These are phyloP conservation scores for Schizosaccharomyces cryophilus DNA, from an alignment of 805 yeast species.

Conservation along the genomic window DNA sequence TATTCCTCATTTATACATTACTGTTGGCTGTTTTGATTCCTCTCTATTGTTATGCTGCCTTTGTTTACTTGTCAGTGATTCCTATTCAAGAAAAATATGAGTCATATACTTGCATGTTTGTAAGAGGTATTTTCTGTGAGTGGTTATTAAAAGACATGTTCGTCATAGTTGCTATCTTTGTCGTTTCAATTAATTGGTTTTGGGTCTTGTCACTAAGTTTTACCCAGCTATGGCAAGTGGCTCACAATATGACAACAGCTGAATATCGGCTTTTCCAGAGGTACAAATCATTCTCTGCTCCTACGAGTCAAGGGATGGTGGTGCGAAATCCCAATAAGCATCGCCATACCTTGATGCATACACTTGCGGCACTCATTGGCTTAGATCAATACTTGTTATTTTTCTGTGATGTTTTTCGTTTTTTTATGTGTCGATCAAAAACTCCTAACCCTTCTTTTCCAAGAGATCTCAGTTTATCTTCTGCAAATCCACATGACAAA, in stretches of 20 bases:
- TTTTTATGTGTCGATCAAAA: neutral
- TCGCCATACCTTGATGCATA: neutral
- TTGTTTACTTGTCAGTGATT: neutral
- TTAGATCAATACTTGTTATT: neutral
- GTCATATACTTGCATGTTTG: neutral
- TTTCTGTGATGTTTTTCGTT: neutral
- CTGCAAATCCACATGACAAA: neutral
- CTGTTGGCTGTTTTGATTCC: neutral
- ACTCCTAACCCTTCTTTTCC: neutral
- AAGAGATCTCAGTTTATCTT: neutral
- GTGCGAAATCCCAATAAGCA: neutral
- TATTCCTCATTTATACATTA: neutral
- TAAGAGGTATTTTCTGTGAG: neutral
- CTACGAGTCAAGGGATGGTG: neutral
- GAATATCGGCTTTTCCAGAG: neutral
- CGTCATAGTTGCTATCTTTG: neutral
- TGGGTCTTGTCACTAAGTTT: neutral
- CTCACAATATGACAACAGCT: neutral
- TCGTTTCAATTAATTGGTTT: neutral
- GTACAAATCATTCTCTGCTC: neutral
- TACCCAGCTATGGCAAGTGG: neutral
- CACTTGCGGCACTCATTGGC: neutral
- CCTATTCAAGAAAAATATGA: neutral
- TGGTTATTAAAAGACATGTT: neutral
- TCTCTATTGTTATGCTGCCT: neutral